Evolutionary conservation across 106 monocot genomes (phyloP), one percentile per base, ranked within the genome.

Genomic region (Dioscorea alata): DNA sequence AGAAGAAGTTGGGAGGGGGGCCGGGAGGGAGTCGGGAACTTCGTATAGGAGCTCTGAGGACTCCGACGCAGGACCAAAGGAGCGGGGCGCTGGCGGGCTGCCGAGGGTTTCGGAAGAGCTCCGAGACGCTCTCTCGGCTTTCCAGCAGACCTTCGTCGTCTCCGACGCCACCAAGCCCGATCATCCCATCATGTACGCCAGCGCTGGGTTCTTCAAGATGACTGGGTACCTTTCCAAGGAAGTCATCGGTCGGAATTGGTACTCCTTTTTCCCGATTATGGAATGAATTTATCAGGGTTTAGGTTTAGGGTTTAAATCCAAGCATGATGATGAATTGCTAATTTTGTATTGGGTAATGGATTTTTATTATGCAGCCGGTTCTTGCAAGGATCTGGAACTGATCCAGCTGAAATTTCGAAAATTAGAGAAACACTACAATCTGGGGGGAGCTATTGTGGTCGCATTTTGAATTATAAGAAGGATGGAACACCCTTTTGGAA

Each of bases 401-500:
- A 92, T 52, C 78, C 76, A 0, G 72, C 50, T 59, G 97, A 99
- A 71, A 79, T 99, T 68, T 76, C 82, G 60, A 99, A 99, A 67
- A 92, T 99, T 65, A 84, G 85, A 59, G 83, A 83, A 73, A 69
- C 82, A 23, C 33, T 92, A 50, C 60, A 78, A 28, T 33, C 75
- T 6, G 89, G 89, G 23, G 68, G 78, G 34, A 92, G 60, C 70
- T 99, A 99, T 31, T 99, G 97, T 56, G 97, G 97, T 12, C 97
- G 97, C 23, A 31, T 99, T 31, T 69, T 99, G 69, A 99, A 99
- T 50, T 99, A 99, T 60, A 99, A 99, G 82, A 99, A 92, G 72
- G 92, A 99, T 63, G 97, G 89, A 4, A 90, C 92, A 21, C 89
- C 92, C 32, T 99, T 92, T 62, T 99, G 97, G 97, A 99, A 99